These are phyloP conservation scores for Verticillium longisporum DNA, from an alignment of 2,329 filamentous ascomycete genomes.

Conservation along the genomic window DNA sequence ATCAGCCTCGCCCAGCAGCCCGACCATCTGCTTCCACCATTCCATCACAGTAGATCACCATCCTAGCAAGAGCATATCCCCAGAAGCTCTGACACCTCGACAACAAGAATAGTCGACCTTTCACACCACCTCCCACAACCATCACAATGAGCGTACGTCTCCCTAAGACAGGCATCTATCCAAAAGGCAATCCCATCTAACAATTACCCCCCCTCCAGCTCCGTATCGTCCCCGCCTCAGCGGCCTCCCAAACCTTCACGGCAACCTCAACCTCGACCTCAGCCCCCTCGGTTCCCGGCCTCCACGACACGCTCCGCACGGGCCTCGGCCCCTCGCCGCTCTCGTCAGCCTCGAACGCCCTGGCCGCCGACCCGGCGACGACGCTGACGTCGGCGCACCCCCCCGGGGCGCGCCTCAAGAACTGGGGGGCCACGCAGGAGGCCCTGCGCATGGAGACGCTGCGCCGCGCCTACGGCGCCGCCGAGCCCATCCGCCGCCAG, in stretches of 20 bases:
- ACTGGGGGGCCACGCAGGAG: conserved; percentile 89
- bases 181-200: neutral
- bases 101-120: neutral
- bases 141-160: conserved; percentile 41
- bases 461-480: conserved; percentile 81
- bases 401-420: conserved; percentile 80
- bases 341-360: conserved; percentile 23
- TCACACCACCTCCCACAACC: neutral
- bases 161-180: neutral
- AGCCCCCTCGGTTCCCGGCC: conserved; percentile 84
- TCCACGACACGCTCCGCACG: conserved; percentile 87
- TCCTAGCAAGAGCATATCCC: too few relatives aligned
- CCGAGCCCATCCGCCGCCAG: conserved; percentile 82
- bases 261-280: conserved; percentile 55
- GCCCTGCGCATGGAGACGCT: conserved; percentile 80
- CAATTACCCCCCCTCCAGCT: conserved; percentile 40
- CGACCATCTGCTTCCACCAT: neutral
- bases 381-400: conserved; percentile 70
- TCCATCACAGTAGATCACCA: neutral
- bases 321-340: conserved; percentile 64
- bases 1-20: neutral
- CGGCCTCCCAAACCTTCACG: conserved; percentile 59
- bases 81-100: neutral
- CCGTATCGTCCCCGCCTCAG: conserved; percentile 72
- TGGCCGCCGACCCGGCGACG: conserved; percentile 18